These are phyloP conservation scores for Nemophila menziesii DNA, from an alignment of 257 asterid species.

Conservation along the genomic window DNA sequence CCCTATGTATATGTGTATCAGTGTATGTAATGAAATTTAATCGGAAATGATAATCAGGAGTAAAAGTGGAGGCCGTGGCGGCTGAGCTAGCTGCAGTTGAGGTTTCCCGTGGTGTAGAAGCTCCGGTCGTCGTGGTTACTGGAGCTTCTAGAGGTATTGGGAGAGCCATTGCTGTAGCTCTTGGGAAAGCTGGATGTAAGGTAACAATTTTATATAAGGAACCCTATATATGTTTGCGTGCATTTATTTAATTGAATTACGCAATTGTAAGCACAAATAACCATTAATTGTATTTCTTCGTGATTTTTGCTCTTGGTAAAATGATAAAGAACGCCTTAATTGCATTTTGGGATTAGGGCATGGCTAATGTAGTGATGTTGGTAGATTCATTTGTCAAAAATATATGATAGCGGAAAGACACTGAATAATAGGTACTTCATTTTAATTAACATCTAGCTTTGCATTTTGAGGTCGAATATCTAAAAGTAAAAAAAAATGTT, in stretches of 20 bases:
- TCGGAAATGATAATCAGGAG: slow-evolving; percentile 10
- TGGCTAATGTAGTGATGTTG: not conserved
- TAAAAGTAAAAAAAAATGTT: too few relatives aligned
- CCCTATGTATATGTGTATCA: not conserved
- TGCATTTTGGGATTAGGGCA: not conserved
- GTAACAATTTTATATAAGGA: not conserved
- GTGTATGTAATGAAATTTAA: not conserved
- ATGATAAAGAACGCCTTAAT: not conserved
- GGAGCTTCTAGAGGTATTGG: slow-evolving; percentile 24
- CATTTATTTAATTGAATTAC: too few relatives aligned
- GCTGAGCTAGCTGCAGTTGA: not conserved
- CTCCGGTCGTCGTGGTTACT: slow-evolving; percentile 17
- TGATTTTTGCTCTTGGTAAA: not conserved
- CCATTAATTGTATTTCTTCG: not conserved
- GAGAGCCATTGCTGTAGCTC: slow-evolving; percentile 17
- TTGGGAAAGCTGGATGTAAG: slow-evolving; percentile 22
- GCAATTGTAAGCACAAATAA: not conserved
- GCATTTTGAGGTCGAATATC: too few relatives aligned
- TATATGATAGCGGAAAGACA: not conserved
- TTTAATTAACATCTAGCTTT: too few relatives aligned
- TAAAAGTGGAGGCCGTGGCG: slow-evolving; percentile 8
- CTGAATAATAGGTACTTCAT: not conserved
- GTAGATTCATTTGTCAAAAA: not conserved
- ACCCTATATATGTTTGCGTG: too few relatives aligned
- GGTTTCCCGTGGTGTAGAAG: slow-evolving; percentile 6